A percentile compares a stretch with the other conserved stretches of the same genome.
phyloP scores from a whole-genome alignment of 2,329 filamentous ascomycete genomes.

The Claviceps sp. region DNA sequence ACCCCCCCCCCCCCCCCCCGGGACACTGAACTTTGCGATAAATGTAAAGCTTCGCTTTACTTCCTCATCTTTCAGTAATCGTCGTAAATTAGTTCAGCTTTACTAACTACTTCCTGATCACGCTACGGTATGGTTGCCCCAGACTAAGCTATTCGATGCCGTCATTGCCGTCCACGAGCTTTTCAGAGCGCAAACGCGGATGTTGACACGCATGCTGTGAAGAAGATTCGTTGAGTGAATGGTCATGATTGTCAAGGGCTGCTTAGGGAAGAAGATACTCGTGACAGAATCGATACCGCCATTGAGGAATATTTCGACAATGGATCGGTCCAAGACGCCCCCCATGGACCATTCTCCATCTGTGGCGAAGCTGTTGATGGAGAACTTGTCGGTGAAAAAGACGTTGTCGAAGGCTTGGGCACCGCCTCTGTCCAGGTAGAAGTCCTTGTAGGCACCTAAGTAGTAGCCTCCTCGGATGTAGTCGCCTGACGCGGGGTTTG shows the following conservation, averaged over 20 bases:
- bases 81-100: too few species aligned
- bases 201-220: constrained; percentile 10
- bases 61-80: too few species aligned
- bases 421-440: too few species aligned
- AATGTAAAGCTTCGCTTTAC: too few species aligned
- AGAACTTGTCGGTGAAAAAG: constrained; percentile 21
- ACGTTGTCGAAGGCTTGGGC: constrained; percentile 15
- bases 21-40: too few species aligned
- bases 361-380: constrained; percentile 8
- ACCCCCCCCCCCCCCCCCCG: too few species aligned
- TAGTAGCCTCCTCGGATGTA: too few species aligned
- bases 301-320: constrained; percentile 22
- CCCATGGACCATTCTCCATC: constrained; percentile 15
- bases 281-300: constrained; percentile 21
- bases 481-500: constrained; percentile 10
- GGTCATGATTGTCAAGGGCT: constrained; percentile 12
- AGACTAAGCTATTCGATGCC: too few species aligned
- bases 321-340: constrained; percentile 21
- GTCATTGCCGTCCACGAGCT: constrained; percentile 1
- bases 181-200: constrained; percentile 13
- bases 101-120: too few species aligned
- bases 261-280: constrained; percentile 4
- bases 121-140: constrained; percentile 3
- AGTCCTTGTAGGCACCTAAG: too few species aligned
- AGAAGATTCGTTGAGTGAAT: constrained; percentile 11